Percentiles rank a stretch among this genome's conserved stretches.
Conservation (phyloP, 2,329 filamentous ascomycete genomes). For the Sclerotinia nivalis region DNA sequence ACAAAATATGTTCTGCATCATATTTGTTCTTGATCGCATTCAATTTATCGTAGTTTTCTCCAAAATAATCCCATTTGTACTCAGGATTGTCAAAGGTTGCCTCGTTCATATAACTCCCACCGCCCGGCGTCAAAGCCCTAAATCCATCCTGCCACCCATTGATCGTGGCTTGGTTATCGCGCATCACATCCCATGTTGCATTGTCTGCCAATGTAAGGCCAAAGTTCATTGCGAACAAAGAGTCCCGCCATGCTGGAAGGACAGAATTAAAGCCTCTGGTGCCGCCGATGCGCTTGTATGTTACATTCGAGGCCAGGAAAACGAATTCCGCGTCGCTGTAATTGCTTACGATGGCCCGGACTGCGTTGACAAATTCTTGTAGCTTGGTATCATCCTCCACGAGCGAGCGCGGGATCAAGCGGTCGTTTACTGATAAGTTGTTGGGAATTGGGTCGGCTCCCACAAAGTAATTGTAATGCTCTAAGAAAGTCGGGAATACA, state of each 20-base stretch:
- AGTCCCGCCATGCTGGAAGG: slow-evolving; percentile 46
- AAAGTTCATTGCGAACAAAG: slow-evolving; percentile 40
- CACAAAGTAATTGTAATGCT: no score
- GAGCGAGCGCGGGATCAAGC: slow-evolving; percentile 43
- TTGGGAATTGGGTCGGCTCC: no score
- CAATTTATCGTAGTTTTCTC: slow-evolving; percentile 32
- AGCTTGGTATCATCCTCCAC: no score
- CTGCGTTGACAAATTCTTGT: neutral
- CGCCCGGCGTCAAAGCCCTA: neutral
- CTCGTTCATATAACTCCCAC: slow-evolving; percentile 24
- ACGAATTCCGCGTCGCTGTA: slow-evolving; percentile 19
- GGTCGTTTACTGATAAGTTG: no score
- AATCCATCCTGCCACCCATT: slow-evolving; percentile 10
- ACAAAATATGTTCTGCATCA: slow-evolving; percentile 22
- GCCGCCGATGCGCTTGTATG: slow-evolving; percentile 24
- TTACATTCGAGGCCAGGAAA: slow-evolving; percentile 42
- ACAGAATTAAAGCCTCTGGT: slow-evolving; percentile 41
- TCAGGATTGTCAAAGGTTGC: slow-evolving; percentile 19
- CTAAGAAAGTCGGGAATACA: no score
- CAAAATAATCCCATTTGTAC: slow-evolving; percentile 44
- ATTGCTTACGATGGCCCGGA: neutral
- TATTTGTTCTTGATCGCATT: slow-evolving; percentile 26
- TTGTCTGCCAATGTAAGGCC: neutral
- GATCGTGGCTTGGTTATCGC: no score
- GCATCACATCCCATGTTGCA: no score